Percentiles rank a stretch among this genome's conserved stretches.
Conservation (phyloP, 23 red algal species). For the Chondrus crispus region DNA sequence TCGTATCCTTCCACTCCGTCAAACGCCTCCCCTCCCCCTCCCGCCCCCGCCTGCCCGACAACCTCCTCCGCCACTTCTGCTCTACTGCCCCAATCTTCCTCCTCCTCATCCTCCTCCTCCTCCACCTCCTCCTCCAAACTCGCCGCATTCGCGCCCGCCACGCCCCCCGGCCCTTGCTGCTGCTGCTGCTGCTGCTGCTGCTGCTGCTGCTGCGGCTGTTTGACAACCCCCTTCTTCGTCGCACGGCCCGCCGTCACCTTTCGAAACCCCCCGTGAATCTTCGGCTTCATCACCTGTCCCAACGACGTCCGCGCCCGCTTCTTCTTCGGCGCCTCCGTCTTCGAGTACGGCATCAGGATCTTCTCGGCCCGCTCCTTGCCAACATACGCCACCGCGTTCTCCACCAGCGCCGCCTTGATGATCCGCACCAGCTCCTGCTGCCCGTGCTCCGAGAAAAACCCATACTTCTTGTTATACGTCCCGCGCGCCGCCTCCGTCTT, state of each 20-base stretch:
- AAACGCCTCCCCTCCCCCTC: no score
- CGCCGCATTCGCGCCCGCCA: neutral
- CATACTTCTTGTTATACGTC: constrained; percentile 11
- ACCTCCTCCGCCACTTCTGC: neutral
- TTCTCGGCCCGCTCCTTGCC: neutral
- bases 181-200: no score
- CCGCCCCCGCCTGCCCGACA: neutral
- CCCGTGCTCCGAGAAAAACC: constrained; percentile 21
- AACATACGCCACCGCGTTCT: neutral
- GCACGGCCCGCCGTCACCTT: no score
- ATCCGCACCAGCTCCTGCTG: neutral
- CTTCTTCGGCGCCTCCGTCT: neutral
- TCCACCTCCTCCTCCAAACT: neutral
- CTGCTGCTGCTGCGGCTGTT: no score
- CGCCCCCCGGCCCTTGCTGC: neutral
- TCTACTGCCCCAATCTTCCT: neutral
- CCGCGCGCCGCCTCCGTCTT: neutral
- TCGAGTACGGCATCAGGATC: neutral
- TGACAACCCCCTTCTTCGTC: no score
- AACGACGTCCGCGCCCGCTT: neutral
- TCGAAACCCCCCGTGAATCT: no score
- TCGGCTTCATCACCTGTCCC: neutral
- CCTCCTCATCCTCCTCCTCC: neutral
- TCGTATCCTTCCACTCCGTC: neutral
- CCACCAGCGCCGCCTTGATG: constrained; percentile 1